Base-by-base conservation (phyloP, 1,139 yeast genomes). In the Candida anutae region DNA sequence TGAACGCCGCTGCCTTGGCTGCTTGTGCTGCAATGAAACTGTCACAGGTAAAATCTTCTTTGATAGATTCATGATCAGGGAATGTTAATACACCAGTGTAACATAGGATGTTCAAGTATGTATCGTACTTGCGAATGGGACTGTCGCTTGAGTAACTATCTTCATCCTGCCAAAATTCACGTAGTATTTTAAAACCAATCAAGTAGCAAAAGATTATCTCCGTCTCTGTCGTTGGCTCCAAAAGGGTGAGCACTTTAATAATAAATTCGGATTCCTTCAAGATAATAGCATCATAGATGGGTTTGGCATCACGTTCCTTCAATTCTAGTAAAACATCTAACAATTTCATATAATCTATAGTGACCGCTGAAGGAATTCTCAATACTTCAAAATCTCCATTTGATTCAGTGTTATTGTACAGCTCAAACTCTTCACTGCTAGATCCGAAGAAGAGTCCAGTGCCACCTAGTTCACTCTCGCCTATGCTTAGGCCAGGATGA, bases 381-480 rank as follows among this genome's bases (percentile, higher is more conserved):
- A 41, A 37, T 2, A 42, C 19, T 4, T 30, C 28, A 23, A 37
- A 22, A 21, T 39, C 44, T 10, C 33, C 32, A 5, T 26, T 22
- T 12, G 17, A 8, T 3, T 12, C 20, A 6, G 13, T 24, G 1
- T 28, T 29, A 4, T 22, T 22, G 8, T 33, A 25, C 4, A 34
- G 29, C 13, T 24, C 17, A 3, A 28, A 24, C 12, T 24, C 29
- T 6, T 21, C 27, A 4, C 17, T 30, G 5, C 22, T 21, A 10
- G 15, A 23, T 10, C 41, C 38, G 24, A 47, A 48, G 31, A 53
- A 46, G n/a, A 60, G 30, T 6, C 67, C 67, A n/a, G 39, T 38
- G 4, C 67, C 67, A 5, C 66, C 66, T 13, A 55, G 37, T 2
- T 34, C 24, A 33, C 62, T 55, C 12, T 29, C 11, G 6, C 40